Conservation (phyloP, 768 basidiomycete species). For the Tremella yokohamensis region DNA sequence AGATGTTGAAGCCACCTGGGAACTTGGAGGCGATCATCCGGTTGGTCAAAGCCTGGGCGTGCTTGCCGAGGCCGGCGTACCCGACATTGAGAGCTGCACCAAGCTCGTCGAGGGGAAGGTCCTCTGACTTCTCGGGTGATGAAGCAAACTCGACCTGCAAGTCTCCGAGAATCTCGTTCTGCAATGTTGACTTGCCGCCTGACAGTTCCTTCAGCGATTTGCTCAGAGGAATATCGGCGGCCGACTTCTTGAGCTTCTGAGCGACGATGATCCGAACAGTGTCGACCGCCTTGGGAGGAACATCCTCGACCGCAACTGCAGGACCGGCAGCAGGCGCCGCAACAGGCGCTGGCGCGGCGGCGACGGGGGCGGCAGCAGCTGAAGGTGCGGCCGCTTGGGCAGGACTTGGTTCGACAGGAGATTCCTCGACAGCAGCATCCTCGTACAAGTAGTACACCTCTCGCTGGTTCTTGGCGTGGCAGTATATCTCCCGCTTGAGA, state of each 20-base stretch:
- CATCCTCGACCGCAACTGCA: constrained; percentile 77
- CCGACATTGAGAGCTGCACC: constrained; percentile 77
- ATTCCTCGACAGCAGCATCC: constrained; percentile 63
- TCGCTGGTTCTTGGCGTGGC: constrained; percentile 90
- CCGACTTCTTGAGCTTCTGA: constrained; percentile 95
- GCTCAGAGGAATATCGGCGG: constrained; percentile 78
- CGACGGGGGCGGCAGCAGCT: constrained; percentile 51
- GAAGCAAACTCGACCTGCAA: constrained; percentile 90
- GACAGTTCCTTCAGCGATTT: constrained; percentile 99
- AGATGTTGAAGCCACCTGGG: constrained; percentile 97
- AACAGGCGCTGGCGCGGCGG: constrained; percentile 52
- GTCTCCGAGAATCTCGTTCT: constrained; percentile 97
- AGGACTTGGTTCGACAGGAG: constrained; percentile 44
- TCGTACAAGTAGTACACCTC: constrained; percentile 98
- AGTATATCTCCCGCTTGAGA: constrained; percentile 74
- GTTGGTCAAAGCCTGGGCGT: constrained; percentile 82
- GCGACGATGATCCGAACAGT: constrained; percentile 84
- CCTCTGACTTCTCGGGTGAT: constrained; percentile 97
- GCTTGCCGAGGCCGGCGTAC: constrained; percentile 80
- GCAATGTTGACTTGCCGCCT: constrained; percentile 95
- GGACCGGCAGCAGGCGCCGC: constrained; percentile 57
- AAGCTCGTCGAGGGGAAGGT: constrained; percentile 91
- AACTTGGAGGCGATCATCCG: constrained; percentile 92
- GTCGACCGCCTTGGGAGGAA: constrained; percentile 84
- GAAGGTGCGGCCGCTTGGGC: constrained; percentile 53